Evolutionary conservation across 176 grass and related monocot species (phyloP).

Genomic region (Aegilops speltoides): DNA sequence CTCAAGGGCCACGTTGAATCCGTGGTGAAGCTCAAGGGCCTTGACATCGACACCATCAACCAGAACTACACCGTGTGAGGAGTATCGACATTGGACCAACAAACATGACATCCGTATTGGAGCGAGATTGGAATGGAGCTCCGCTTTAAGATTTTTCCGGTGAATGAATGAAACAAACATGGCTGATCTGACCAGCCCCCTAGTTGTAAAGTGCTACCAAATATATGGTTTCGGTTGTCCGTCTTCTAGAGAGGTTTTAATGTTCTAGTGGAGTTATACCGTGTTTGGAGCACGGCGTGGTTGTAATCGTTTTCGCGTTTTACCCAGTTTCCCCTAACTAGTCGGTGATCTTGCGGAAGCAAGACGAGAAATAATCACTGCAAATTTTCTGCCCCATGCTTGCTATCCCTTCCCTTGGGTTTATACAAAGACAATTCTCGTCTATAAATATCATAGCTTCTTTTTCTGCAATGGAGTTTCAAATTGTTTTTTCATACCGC

Average conservation of each 20-base stretch:
- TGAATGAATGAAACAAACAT: slow-evolving; percentile 35
- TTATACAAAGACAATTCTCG: background rate
- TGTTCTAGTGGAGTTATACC: slow-evolving; percentile 37
- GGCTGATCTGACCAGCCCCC: slow-evolving; percentile 54
- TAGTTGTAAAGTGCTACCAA: slow-evolving; percentile 50
- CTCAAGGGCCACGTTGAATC: slow-evolving; percentile 67
- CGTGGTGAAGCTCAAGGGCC: slow-evolving; percentile 64
- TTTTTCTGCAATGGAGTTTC: background rate
- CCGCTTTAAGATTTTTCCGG: slow-evolving; percentile 33
- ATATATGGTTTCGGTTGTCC: slow-evolving; percentile 46
- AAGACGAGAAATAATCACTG: slow-evolving; percentile 52
- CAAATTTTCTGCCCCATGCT: slow-evolving; percentile 25
- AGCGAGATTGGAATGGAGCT: slow-evolving; percentile 13
- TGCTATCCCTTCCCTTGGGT: background rate
- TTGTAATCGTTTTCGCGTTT: slow-evolving; percentile 38
- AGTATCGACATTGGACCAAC: background rate
- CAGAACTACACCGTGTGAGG: slow-evolving; percentile 69
- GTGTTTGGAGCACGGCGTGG: slow-evolving; percentile 31
- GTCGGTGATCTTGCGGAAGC: slow-evolving; percentile 48
- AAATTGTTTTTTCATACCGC: background rate
- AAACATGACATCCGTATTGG: background rate
- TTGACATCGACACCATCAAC: slow-evolving; percentile 65
- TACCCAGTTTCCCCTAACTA: slow-evolving; percentile 40
- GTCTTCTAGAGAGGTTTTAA: slow-evolving; percentile 33
- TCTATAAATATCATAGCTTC: background rate